Percentiles rank a stretch among this genome's conserved stretches.
phyloP scores from a whole-genome alignment of 176 grass and related monocot genomes.

The Saccharum spontaneum region DNA sequence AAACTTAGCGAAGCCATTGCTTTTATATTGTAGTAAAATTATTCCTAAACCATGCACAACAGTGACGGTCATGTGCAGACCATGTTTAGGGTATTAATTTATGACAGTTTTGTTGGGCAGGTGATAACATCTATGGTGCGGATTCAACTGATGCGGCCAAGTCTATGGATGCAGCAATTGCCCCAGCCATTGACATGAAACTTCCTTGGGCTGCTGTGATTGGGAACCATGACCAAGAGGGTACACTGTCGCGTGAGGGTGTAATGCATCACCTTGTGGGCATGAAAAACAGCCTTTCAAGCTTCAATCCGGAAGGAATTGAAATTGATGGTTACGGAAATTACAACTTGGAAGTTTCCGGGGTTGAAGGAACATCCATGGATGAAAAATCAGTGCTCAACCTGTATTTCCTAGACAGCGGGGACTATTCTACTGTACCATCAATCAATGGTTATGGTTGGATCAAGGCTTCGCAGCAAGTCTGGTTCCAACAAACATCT shows the following conservation, averaged over 20 bases:
- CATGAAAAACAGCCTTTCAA: slow-evolving; percentile 76
- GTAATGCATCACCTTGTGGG: slow-evolving; percentile 81
- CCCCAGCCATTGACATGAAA: slow-evolving; percentile 63
- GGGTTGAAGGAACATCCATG: slow-evolving; percentile 57
- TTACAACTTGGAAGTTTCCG: slow-evolving; percentile 76
- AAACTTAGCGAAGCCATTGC: neutral
- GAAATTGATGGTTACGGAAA: slow-evolving; percentile 92
- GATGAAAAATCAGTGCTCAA: slow-evolving; percentile 91
- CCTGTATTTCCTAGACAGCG: slow-evolving; percentile 92
- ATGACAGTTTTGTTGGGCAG: slow-evolving; percentile 36
- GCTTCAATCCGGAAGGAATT: slow-evolving; percentile 62
- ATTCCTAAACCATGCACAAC: neutral
- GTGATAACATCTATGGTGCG: slow-evolving; percentile 79
- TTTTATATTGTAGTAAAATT: neutral
- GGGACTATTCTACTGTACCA: slow-evolving; percentile 82
- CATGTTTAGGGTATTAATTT: neutral
- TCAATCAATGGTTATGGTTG: slow-evolving; percentile 74
- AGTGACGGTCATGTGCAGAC: neutral
- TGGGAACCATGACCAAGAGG: slow-evolving; percentile 95
- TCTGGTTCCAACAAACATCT: slow-evolving; percentile 85
- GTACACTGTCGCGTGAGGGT: slow-evolving; percentile 70
- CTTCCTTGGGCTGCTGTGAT: slow-evolving; percentile 91
- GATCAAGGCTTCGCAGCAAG: slow-evolving; percentile 90
- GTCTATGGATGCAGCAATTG: slow-evolving; percentile 83
- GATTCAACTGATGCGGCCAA: slow-evolving; percentile 70